Base-by-base conservation (phyloP, 2,329 filamentous ascomycete genomes). In the Penicillium sp. region DNA sequence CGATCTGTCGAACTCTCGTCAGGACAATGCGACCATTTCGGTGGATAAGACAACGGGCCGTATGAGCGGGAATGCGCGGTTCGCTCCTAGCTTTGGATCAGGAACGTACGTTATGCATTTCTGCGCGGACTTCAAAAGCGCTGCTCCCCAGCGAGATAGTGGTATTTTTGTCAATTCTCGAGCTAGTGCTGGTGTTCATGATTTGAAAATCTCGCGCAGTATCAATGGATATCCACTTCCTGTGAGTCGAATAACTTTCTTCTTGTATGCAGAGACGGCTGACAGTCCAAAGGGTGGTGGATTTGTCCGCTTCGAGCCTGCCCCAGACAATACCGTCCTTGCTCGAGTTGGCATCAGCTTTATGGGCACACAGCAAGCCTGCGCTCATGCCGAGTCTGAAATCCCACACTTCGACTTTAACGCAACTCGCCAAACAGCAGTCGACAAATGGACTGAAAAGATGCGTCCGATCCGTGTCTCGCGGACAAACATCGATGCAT, bases 271-370 rank as follows among this genome's bases (percentile, higher is more conserved):
- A 18, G 6, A n/a, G 1, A 41, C 13, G 3, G 15, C 16, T 12
- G 6, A 37, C 9, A 7, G 12, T 37, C 1, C 5, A 1, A 78
- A 85, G 9, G 84, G 81, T 0, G 87, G 86, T 13, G 86, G 82
- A 0, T 89, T 86, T 71, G 78, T 86, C 32, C 80, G 84, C 29
- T 89, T 89, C 65, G 68, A 81, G 16, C 73, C 79, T n/a, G 72
- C 76, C 0, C 65, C 67, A 0, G 68, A 78, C 46, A 74, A 77
- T 4, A 79, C 82, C 2, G 79, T 90, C 13, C 72, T 81, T 10
- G 86, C 81, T n/a, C 80, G 88, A 35, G 83, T 88, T 8, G 87
- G 86, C 0, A 71, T 88, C 10, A 90, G 86, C 61, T 87, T 89
- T 69, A 84, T 90, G 65, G 87, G 85, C 66, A 72, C 75, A 2